A percentile compares a stretch with the other conserved stretches of the same genome.
Conservation (phyloP, 2,329 filamentous ascomycete species). For the Colletotrichum sp. region DNA sequence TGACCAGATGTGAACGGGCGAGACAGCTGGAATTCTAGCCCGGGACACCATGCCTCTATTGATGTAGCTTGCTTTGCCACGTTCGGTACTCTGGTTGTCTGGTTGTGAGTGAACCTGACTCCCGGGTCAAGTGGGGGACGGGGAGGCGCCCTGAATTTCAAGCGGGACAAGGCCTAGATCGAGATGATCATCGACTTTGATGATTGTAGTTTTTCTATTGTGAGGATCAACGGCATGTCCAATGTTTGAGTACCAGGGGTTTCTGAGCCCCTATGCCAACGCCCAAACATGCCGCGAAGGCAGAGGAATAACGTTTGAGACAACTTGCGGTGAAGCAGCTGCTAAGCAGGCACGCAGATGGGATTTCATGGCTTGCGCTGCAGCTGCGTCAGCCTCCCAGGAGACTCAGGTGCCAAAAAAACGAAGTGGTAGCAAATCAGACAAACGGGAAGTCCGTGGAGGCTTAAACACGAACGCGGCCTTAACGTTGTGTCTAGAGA, state of each 20-base stretch:
- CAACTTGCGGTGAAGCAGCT: not conserved
- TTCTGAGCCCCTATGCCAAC: not conserved
- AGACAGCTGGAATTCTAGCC: slow-evolving; percentile 2
- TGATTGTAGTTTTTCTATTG: not conserved
- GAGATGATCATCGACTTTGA: not conserved
- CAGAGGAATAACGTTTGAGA: not conserved
- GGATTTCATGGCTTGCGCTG: not conserved
- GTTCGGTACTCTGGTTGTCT: not conserved
- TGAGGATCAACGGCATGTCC: not conserved
- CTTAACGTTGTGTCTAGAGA: not conserved
- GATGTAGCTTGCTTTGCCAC: slow-evolving; percentile 1
- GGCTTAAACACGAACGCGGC: not conserved
- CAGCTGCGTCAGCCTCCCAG: not conserved
- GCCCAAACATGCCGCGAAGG: not conserved
- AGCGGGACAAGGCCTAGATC: not conserved
- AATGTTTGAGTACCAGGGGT: not conserved
- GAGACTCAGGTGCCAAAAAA: not conserved
- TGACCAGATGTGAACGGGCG: not conserved
- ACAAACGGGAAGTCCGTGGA: not conserved
- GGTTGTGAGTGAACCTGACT: not conserved
- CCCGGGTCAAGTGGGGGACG: not conserved
- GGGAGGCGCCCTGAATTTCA: not conserved
- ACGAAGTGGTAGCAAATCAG: not conserved
- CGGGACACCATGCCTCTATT: not conserved
- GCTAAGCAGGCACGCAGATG: not conserved